Evolutionary conservation across 1,284 basidiomycete species (phyloP).

Genomic region (Pterula multifida): DNA sequence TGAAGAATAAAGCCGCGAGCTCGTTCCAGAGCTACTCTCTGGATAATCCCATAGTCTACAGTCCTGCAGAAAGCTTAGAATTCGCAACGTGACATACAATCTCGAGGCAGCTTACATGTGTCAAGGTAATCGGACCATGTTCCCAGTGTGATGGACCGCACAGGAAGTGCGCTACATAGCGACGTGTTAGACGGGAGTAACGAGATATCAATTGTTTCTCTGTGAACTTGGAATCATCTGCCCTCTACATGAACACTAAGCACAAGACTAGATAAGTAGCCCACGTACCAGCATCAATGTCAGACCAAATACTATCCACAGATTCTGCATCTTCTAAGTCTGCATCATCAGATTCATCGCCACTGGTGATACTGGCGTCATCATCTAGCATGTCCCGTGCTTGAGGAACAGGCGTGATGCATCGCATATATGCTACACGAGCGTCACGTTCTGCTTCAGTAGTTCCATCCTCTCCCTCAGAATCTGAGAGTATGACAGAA

Average conservation of each 20-base stretch:
- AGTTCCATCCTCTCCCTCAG: constrained; percentile 49
- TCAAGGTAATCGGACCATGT: constrained; percentile 19
- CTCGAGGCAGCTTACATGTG: constrained; percentile 16
- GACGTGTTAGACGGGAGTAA: constrained; percentile 17
- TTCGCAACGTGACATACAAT: background rate
- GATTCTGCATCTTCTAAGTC: constrained; percentile 45
- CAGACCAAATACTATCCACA: constrained; percentile 45
- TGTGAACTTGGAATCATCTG: background rate
- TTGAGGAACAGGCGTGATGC: constrained; percentile 22
- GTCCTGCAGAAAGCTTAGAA: background rate
- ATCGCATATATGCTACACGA: constrained; percentile 49
- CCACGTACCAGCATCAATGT: constrained; percentile 14
- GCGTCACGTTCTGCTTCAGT: constrained; percentile 58
- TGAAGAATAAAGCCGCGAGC: background rate
- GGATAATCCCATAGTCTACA: background rate
- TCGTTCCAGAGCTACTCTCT: background rate
- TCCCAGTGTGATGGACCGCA: constrained; percentile 21
- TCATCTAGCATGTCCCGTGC: background rate
- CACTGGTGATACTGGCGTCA: constrained; percentile 41
- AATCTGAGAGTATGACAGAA: constrained; percentile 35
- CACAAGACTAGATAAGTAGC: background rate
- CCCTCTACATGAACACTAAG: background rate
- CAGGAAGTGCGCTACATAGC: constrained; percentile 18
- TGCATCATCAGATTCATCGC: constrained; percentile 68
- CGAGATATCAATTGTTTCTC: background rate